Evolutionary conservation across 345 rosid genomes (phyloP).

Genomic region (Cochlearia excelsa): DNA sequence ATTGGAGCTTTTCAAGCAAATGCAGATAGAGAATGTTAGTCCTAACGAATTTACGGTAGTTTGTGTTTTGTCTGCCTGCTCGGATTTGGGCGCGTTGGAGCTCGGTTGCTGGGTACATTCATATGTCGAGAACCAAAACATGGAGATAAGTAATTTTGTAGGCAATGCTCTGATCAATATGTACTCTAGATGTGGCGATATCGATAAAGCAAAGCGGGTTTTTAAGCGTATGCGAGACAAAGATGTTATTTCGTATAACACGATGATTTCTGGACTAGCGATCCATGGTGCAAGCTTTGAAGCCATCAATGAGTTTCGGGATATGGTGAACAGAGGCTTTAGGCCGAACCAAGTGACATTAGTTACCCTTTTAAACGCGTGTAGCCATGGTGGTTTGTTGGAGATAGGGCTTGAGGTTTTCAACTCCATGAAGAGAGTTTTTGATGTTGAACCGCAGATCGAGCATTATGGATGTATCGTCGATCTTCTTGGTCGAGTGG

Average conservation of each 20-base stretch:
- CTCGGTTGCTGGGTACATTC: conserved; percentile 65
- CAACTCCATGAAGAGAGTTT: conserved; percentile 48
- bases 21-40: conserved; percentile 49
- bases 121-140: conserved; percentile 39
- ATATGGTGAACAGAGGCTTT: conserved; percentile 45
- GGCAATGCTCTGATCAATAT: conserved; percentile 64
- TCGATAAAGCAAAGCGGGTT: conserved; percentile 42
- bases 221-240: conserved; percentile 44
- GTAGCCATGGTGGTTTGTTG: conserved; percentile 64
- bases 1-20: conserved; percentile 49
- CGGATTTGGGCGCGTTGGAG: conserved; percentile 57
- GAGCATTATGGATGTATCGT: conserved; percentile 69
- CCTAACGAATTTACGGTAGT: conserved; percentile 60
- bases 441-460: conserved; percentile 46
- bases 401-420: conserved; percentile 55
- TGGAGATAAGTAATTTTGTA: conserved; percentile 47
- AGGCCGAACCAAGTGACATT: conserved; percentile 52
- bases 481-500: conserved; percentile 61
- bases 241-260: conserved; percentile 51
- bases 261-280: conserved; percentile 60
- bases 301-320: conserved; percentile 44
- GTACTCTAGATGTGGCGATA: conserved; percentile 60
- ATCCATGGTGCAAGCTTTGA: conserved; percentile 52
- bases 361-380: conserved; percentile 56
- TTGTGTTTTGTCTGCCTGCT: conserved; percentile 60